These are phyloP conservation scores for Sporodiniella umbellata DNA, from an alignment of 371 early-diverging fungal species.

Conservation along the genomic window DNA sequence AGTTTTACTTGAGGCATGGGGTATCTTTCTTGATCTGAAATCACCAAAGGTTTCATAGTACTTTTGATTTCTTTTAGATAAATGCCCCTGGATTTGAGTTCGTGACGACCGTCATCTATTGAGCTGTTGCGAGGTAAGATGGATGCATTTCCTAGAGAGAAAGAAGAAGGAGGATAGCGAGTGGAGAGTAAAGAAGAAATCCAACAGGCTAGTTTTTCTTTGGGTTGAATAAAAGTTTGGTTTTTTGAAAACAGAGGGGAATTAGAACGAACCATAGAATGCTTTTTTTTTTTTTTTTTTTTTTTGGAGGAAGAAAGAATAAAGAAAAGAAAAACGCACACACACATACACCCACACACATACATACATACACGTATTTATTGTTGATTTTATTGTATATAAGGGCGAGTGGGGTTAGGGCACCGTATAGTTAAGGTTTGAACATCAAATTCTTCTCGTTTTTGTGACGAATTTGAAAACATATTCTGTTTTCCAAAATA, in stretches of 20 bases:
- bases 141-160: slow-evolving; percentile 34
- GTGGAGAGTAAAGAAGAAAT: slow-evolving; percentile 19
- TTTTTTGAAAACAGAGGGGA: slow-evolving; percentile 7
- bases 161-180: slow-evolving; percentile 18
- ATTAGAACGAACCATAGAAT: background rate
- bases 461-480: slow-evolving; percentile 46
- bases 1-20: slow-evolving; percentile 38
- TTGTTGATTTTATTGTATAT: slow-evolving; percentile 49
- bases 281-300: too few relatives aligned
- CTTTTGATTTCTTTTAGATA: slow-evolving; percentile 40
- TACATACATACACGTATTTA: too few relatives aligned
- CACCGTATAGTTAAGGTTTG: slow-evolving; percentile 39
- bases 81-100: slow-evolving; percentile 35
- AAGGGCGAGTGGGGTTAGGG: slow-evolving; percentile 49
- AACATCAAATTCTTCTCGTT: slow-evolving; percentile 29
- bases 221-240: slow-evolving; percentile 18
- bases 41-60: slow-evolving; percentile 38
- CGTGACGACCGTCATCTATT: slow-evolving; percentile 29
- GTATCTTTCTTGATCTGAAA: slow-evolving; percentile 26
- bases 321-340: background rate
- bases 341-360: too few relatives aligned
- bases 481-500: too few relatives aligned
- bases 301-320: slow-evolving; percentile 5
- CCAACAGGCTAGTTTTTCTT: slow-evolving; percentile 18
- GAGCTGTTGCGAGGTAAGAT: slow-evolving; percentile 16